A percentile compares a stretch with the other conserved stretches of the same genome.
Conservation (phyloP, 106 monocot species). For the Allium cepa region DNA sequence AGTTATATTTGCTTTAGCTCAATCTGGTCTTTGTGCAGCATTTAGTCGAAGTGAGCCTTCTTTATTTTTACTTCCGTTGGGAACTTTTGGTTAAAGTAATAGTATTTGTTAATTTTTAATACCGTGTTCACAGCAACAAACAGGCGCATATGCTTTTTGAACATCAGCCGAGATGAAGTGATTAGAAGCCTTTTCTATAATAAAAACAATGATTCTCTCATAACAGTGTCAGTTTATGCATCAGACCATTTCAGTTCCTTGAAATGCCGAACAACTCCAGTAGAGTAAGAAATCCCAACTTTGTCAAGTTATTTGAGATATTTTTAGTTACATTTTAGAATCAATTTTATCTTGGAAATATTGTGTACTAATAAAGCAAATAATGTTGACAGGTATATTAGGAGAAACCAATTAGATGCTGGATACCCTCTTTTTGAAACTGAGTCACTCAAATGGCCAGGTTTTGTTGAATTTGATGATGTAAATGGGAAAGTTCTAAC, state of each 20-base stretch:
- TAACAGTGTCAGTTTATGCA: slow-evolving; percentile 83
- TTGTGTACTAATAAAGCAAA: not conserved
- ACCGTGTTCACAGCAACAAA: slow-evolving; percentile 59
- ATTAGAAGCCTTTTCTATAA: slow-evolving; percentile 79
- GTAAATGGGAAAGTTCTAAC: slow-evolving; percentile 85
- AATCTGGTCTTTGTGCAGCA: slow-evolving; percentile 78
- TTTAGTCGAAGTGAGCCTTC: slow-evolving; percentile 61
- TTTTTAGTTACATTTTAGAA: slow-evolving; percentile 1
- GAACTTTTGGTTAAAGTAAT: not conserved
- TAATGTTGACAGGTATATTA: slow-evolving; percentile 47
- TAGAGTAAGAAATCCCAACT: slow-evolving; percentile 45
- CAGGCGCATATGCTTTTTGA: slow-evolving; percentile 61
- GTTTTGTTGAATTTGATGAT: slow-evolving; percentile 90
- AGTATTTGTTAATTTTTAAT: not conserved
- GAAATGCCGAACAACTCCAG: slow-evolving; percentile 79
- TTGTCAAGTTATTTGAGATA: not conserved
- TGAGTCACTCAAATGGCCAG: slow-evolving; percentile 80
- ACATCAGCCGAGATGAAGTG: slow-evolving; percentile 72
- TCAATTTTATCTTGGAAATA: not conserved
- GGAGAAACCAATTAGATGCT: slow-evolving; percentile 68
- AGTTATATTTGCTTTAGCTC: slow-evolving; percentile 83
- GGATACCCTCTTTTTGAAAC: slow-evolving; percentile 73
- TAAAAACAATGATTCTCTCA: slow-evolving; percentile 81
- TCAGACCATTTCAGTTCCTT: slow-evolving; percentile 74
- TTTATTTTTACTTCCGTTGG: slow-evolving; percentile 3